phyloP scores from a whole-genome alignment of 2,329 filamentous ascomycete species.

The Apiospora arundinis region DNA sequence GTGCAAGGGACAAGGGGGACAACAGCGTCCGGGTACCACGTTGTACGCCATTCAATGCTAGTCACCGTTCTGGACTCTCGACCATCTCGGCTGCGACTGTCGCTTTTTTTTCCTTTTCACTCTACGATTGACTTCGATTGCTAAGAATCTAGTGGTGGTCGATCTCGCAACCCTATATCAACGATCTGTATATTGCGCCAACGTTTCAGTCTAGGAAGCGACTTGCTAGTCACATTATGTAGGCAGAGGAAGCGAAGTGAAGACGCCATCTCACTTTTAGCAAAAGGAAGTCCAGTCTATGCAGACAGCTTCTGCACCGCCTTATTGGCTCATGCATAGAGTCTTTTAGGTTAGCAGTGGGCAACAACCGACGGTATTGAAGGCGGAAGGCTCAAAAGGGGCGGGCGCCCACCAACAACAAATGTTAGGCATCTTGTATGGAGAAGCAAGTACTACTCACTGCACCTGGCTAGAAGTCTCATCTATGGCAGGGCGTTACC shows the following conservation, averaged over 20 bases:
- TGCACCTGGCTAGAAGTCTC: not conserved
- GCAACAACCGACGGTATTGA: not conserved
- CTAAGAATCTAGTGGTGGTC: not conserved
- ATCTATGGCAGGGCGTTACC: not conserved
- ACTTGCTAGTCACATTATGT: not conserved
- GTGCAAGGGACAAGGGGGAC: conserved; percentile 1
- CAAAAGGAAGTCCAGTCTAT: not conserved
- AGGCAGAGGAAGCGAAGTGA: not conserved
- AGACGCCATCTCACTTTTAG: not conserved
- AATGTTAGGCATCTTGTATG: not conserved
- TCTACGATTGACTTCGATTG: not conserved
- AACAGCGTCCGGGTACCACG: not conserved
- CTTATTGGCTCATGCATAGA: not conserved
- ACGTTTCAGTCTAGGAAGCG: not conserved
- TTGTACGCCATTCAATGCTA: not conserved
- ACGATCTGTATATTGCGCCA: not conserved
- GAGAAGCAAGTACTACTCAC: not conserved
- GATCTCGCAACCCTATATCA: not conserved
- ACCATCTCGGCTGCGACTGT: not conserved
- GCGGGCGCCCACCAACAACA: not conserved
- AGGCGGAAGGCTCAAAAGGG: not conserved
- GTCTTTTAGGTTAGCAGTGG: not conserved
- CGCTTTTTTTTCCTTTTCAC: not conserved
- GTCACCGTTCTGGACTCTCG: not conserved
- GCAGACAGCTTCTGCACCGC: not conserved